These are phyloP conservation scores for Homolaphlyctis polyrhiza DNA, from an alignment of 371 early-diverging fungal genomes.

Conservation along the genomic window DNA sequence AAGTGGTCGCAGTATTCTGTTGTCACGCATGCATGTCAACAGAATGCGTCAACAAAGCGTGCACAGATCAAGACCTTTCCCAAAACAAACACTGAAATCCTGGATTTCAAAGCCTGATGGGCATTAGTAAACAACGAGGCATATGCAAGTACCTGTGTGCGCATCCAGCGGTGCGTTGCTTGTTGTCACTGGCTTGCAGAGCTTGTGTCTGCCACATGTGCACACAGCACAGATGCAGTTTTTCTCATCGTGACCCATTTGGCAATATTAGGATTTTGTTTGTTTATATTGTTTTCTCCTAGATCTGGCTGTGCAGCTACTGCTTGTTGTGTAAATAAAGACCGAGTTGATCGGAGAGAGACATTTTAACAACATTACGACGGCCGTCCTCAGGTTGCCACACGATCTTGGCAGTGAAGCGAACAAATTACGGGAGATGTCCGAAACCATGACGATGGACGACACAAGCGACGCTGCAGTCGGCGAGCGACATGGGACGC, in stretches of 20 bases:
- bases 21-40: neutral
- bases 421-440: no score
- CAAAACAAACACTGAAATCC: neutral
- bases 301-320: no score
- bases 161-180: slow-evolving; percentile 19
- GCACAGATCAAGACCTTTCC: no score
- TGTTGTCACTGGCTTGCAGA: slow-evolving; percentile 17
- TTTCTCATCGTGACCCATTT: neutral
- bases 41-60: neutral
- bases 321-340: no score
- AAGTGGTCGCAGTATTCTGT: slow-evolving; percentile 38
- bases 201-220: slow-evolving; percentile 29
- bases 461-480: no score
- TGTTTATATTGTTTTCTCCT: no score
- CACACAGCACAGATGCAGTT: slow-evolving; percentile 26
- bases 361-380: no score
- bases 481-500: no score
- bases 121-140: neutral
- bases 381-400: no score
- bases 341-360: no score
- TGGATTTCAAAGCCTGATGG: neutral
- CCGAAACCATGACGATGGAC: no score
- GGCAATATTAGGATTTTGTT: neutral
- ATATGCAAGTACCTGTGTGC: slow-evolving; percentile 16
- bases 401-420: no score